phyloP scores from a whole-genome alignment of 352 stramenopile genomes.

The Elongisporangium senticosum region DNA sequence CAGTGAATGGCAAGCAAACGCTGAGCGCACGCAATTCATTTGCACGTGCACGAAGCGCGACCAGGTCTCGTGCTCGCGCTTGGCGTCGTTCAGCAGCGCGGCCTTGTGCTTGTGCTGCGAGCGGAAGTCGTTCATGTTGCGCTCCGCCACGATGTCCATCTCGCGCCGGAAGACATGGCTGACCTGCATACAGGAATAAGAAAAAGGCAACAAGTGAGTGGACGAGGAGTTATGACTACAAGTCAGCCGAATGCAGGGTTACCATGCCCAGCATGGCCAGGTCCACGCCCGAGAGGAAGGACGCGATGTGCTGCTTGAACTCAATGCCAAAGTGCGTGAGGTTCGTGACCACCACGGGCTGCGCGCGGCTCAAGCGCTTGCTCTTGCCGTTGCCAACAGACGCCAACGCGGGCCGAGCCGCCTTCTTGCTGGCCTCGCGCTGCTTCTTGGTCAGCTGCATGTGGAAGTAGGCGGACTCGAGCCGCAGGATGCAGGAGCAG shows the following conservation, averaged over 20 bases:
- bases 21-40: slow-evolving; percentile 52
- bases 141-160: slow-evolving; percentile 48
- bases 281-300: slow-evolving; percentile 33
- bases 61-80: slow-evolving; percentile 45
- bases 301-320: slow-evolving; percentile 37
- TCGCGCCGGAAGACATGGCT: slow-evolving; percentile 34
- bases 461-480: slow-evolving; percentile 67
- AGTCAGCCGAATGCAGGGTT: slow-evolving; percentile 7
- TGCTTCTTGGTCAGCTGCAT: slow-evolving; percentile 55
- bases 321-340: slow-evolving; percentile 45
- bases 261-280: slow-evolving; percentile 61
- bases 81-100: slow-evolving; percentile 44
- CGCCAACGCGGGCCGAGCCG: not conserved
- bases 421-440: slow-evolving; percentile 1
- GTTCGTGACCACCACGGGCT: slow-evolving; percentile 28
- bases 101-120: slow-evolving; percentile 17
- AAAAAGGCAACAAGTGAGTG: slow-evolving; percentile 9
- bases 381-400: slow-evolving; percentile 1
- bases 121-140: slow-evolving; percentile 30
- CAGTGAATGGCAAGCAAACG: not conserved
- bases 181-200: slow-evolving; percentile 25
- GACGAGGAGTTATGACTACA: slow-evolving; percentile 1
- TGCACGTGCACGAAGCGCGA: slow-evolving; percentile 64
- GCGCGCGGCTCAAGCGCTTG: not conserved
- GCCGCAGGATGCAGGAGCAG: slow-evolving; percentile 62